These are phyloP conservation scores for Myxozyma neglecta DNA, from an alignment of 805 yeast species.

Conservation along the genomic window DNA sequence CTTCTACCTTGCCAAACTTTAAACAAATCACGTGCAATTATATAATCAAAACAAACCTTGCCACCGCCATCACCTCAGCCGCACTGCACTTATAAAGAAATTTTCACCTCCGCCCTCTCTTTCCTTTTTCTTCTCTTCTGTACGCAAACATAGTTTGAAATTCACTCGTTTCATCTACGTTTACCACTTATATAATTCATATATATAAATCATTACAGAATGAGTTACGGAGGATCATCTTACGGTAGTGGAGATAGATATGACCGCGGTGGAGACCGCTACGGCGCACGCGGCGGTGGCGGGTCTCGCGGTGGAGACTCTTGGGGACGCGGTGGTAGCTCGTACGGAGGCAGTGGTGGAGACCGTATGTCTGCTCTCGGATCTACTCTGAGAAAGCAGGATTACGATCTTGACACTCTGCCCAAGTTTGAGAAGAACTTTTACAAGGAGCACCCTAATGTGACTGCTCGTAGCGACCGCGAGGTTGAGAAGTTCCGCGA, in stretches of 20 bases:
- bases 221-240: slow-evolving; percentile 29
- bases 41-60: background rate
- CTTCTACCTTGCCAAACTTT: too few relatives aligned
- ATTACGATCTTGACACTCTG: slow-evolving; percentile 74
- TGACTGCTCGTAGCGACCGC: slow-evolving; percentile 67
- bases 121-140: background rate
- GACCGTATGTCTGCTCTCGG: slow-evolving; percentile 52
- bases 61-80: slow-evolving; percentile 1
- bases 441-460: slow-evolving; percentile 80
- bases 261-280: slow-evolving; percentile 14
- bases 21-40: background rate
- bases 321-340: slow-evolving; percentile 42
- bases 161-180: background rate
- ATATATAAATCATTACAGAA: background rate
- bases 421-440: slow-evolving; percentile 95
- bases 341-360: slow-evolving; percentile 43
- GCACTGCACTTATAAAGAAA: background rate
- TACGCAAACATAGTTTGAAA: background rate
- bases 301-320: slow-evolving; percentile 30
- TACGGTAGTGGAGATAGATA: slow-evolving; percentile 12
- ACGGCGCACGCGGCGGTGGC: slow-evolving; percentile 12
- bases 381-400: slow-evolving; percentile 63
- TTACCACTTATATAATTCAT: background rate
- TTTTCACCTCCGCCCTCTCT: background rate
- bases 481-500: slow-evolving; percentile 78